Base-by-base conservation (phyloP, 148 eudicot species). In the Rhododendron mucronatum region DNA sequence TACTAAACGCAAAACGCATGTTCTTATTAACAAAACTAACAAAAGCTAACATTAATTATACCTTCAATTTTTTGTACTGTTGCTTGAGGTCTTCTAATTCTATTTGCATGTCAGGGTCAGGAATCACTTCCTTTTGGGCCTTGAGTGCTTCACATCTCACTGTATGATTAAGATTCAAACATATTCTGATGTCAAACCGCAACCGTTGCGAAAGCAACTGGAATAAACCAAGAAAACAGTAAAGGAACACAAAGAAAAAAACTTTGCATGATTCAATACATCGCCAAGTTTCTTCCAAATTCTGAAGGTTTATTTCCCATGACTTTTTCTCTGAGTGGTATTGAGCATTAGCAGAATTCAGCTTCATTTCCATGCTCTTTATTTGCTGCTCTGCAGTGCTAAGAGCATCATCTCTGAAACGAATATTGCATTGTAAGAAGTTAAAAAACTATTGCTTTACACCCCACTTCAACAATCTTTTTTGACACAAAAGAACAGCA, bases 221-320 rank as follows among this genome's bases (percentile, higher is more conserved):
- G 18, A 33, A 45, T 51, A 82, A 78, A 82, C 67, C 30, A 39
- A 26, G 71, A 48, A 84, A 41, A 81, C 9, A 47, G 48, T 5
- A 59, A 18, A 10, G 61, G 26, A 59, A 57, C 44, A 33, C 75
- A 71, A 65, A 83, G n/a, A 48, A 15, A 55, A 82, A 53, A 81
- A 35, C 81, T 87, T 48, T 79, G 33, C n/a, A 83, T 63, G 35
- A 16, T 59, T 83, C 6, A 86, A 47, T 93, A 97, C 99, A 91
- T 89, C 87, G 91, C 99, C 99, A 97, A 69, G 98, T 91, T 90
- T 96, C 93, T 91, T 97, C 98, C 86, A 95, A 83, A 87, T 95
- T 94, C 89, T 88, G 93, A 81, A 95, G 91, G 79, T 88, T 94
- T 79, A 89, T 78, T 78, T 93, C 97, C 99, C 96, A 95, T 59